Evolutionary conservation across 352 stramenopile species (phyloP), one percentile per base, ranked within the genome.

Genomic region (Phytophthora tubulina): DNA sequence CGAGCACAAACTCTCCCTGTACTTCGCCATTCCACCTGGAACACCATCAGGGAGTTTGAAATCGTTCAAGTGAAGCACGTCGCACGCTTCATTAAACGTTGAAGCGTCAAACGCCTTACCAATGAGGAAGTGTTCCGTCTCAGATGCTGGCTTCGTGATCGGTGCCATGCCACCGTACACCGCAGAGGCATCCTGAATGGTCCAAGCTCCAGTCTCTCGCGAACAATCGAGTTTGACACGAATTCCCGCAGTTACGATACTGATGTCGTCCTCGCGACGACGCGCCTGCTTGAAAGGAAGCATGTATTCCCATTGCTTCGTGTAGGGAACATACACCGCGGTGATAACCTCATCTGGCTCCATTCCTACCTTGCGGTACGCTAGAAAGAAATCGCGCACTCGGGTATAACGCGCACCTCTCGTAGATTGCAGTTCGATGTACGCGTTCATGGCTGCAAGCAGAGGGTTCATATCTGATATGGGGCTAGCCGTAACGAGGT

Each of bases 391-490:
- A 30, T 99, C 92, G 3, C 86, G 84, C 11, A 99, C 92, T 9
- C 81, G 67, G 0, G 86, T 76, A 11, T 82, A 88, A 63, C 85
- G 78, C 54, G 70, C 59, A 2, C 63, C 63, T 57, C 62, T 52
- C 13, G 70, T 63, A 2, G 76, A 89, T 44, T 75, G 78, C 30
- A 96, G 62, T 36, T 94, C 83, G 6, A 96, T 78, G 21, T 83
- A 89, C 56, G 86, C 80, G 75, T 90, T 88, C 86, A 97, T 94
- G 1, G 85, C 82, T 31, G 91, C 86, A n/a, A 99, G 82, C 21
- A 99, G 71, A 4, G 97, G 97, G 73, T 99, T 99, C 96, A 99
- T 98, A 73, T 99, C 97, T 17, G 92, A 98, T 68, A 99, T 99
- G 7, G 97, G 97, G 75, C 92, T 98, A 7, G 97, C 97, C 6